These are phyloP conservation scores for Rickenella mellea DNA, from an alignment of 768 basidiomycete species.

Conservation along the genomic window DNA sequence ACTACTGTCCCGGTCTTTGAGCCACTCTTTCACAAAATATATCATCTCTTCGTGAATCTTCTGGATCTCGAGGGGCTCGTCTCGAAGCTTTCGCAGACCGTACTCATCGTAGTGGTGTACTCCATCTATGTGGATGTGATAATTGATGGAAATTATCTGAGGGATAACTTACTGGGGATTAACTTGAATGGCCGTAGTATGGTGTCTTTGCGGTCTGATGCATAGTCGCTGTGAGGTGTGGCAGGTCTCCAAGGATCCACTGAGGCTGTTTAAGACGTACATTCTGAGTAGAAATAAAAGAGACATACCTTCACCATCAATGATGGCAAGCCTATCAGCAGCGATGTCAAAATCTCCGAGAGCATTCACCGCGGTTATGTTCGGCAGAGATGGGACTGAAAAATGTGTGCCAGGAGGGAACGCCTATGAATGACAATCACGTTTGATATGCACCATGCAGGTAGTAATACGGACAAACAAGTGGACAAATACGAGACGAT, in stretches of 20 bases:
- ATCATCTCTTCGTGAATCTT: slow-evolving; percentile 78
- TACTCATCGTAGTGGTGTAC: slow-evolving; percentile 71
- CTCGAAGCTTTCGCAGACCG: slow-evolving; percentile 46
- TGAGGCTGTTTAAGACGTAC: slow-evolving; percentile 14
- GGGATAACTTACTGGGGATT: slow-evolving; percentile 64
- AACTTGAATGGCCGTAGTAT: slow-evolving; percentile 73
- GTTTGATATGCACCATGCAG: slow-evolving; percentile 5
- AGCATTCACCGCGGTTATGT: slow-evolving; percentile 72
- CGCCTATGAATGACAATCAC: slow-evolving; percentile 32
- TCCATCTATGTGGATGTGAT: slow-evolving; percentile 32
- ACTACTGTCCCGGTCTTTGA: slow-evolving; percentile 33
- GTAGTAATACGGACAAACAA: slow-evolving; percentile 29
- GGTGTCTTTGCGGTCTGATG: slow-evolving; percentile 60
- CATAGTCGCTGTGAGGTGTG: slow-evolving; percentile 68
- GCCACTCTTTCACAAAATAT: slow-evolving; percentile 70
- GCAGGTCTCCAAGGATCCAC: slow-evolving; percentile 89
- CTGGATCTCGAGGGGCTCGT: slow-evolving; percentile 72
- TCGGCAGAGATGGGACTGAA: slow-evolving; percentile 61
- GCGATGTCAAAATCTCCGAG: slow-evolving; percentile 81
- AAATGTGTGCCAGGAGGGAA: slow-evolving; percentile 73
- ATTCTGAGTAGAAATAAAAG: neutral
- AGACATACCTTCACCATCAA: slow-evolving; percentile 68
- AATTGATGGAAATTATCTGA: neutral
- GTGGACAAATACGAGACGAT: slow-evolving; percentile 55
- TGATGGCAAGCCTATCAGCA: slow-evolving; percentile 75